These are phyloP conservation scores for Neofusicoccum parvum DNA, from an alignment of 2,329 filamentous ascomycete genomes.

Conservation along the genomic window DNA sequence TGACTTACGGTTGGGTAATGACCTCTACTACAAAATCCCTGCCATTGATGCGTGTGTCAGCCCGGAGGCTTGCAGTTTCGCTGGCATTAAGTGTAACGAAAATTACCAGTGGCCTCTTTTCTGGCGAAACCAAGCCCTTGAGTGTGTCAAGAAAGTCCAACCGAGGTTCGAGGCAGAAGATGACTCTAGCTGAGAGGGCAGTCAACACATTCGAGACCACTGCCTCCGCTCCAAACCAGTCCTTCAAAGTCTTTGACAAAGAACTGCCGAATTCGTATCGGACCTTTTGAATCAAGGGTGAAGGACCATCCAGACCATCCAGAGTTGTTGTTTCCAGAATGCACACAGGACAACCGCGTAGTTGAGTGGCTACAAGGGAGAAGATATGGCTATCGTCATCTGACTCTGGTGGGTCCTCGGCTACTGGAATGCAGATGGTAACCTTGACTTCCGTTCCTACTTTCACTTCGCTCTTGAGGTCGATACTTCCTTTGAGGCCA, in stretches of 20 bases:
- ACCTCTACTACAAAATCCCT: conserved; percentile 37
- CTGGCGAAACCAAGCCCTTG: background rate
- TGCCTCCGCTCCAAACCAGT: conserved; percentile 18
- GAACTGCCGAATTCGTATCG: conserved; percentile 25
- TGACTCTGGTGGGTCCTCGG: background rate
- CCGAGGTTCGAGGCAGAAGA: conserved; percentile 37
- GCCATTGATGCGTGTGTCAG: conserved; percentile 33
- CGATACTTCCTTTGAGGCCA: conserved; percentile 19
- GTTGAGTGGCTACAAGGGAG: background rate
- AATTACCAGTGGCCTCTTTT: conserved; percentile 29
- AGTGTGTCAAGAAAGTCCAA: conserved; percentile 35
- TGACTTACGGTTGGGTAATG: conserved; percentile 37
- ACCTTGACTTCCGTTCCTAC: conserved; percentile 23
- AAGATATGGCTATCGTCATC: background rate
- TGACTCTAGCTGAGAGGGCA: conserved; percentile 28
- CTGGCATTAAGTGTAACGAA: conserved; percentile 38
- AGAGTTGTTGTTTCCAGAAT: conserved; percentile 28
- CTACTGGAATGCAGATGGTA: conserved; percentile 2
- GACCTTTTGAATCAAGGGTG: background rate
- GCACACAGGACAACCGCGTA: conserved; percentile 28
- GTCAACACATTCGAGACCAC: background rate
- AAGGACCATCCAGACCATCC: background rate
- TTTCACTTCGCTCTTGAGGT: conserved; percentile 20
- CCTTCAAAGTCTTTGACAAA: conserved; percentile 27
- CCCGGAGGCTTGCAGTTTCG: conserved; percentile 36